These are phyloP conservation scores for Aureobasidium leucospermi DNA, from an alignment of 2,329 filamentous ascomycete genomes.

Conservation along the genomic window DNA sequence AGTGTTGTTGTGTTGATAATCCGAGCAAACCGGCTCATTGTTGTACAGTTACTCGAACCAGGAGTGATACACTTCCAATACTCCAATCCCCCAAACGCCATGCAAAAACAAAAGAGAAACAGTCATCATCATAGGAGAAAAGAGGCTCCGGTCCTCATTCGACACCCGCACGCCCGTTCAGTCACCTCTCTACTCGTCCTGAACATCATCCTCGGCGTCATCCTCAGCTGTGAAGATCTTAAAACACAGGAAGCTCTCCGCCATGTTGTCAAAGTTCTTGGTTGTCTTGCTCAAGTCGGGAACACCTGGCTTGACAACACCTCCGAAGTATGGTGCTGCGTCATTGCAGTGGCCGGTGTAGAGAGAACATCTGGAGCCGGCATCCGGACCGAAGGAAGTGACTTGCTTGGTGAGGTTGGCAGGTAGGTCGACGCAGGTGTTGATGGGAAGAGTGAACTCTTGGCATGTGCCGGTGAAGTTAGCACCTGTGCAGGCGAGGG, in stretches of 20 bases:
- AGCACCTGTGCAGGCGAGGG: constrained; percentile 7
- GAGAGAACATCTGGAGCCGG: neutral
- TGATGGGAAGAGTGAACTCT: neutral
- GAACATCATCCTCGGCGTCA: neutral
- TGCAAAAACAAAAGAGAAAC: neutral
- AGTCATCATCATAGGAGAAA: neutral
- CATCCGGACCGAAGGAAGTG: constrained; percentile 8
- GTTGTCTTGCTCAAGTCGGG: neutral
- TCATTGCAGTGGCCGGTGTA: constrained; percentile 11
- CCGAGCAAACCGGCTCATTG: too few species aligned
- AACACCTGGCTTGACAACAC: neutral
- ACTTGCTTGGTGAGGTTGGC: neutral
- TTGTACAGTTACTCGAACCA: too few species aligned
- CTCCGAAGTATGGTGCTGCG: neutral
- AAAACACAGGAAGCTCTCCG: constrained; percentile 9
- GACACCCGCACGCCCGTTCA: too few species aligned
- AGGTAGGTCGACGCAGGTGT: constrained; percentile 9
- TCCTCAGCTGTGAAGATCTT: neutral
- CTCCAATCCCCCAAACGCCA: neutral
- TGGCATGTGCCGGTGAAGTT: constrained; percentile 9
- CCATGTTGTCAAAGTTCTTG: constrained; percentile 2
- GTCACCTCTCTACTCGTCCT: neutral
- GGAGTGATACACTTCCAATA: neutral
- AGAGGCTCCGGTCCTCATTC: neutral
- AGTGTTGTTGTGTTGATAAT: too few species aligned